Evolutionary conservation across 2,329 filamentous ascomycete species (phyloP).

Genomic region (Xylariaceae sp.): DNA sequence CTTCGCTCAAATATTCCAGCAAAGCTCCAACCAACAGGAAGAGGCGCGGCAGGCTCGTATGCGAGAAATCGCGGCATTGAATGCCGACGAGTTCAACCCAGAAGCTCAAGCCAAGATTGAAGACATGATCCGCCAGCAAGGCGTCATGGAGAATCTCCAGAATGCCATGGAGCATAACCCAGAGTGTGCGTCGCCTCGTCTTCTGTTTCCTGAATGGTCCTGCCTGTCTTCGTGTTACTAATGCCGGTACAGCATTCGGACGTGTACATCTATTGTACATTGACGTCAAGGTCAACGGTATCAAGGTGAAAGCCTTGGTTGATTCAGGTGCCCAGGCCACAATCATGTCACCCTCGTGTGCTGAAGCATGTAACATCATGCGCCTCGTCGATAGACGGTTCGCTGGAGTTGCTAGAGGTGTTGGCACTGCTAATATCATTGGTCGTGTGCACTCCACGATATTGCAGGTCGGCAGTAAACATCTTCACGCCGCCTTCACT

Average conservation of each 20-base stretch:
- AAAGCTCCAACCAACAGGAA: slow-evolving; percentile 66
- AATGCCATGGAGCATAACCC: slow-evolving; percentile 97
- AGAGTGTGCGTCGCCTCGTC: slow-evolving; percentile 64
- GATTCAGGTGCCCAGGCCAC: slow-evolving; percentile 97
- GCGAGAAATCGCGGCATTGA: slow-evolving; percentile 77
- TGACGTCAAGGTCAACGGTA: slow-evolving; percentile 88
- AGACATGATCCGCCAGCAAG: slow-evolving; percentile 93
- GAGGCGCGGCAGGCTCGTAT: slow-evolving; percentile 73
- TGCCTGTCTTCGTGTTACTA: slow-evolving; percentile 14
- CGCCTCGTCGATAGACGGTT: slow-evolving; percentile 90
- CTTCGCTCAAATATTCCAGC: slow-evolving; percentile 69
- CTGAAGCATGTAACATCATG: slow-evolving; percentile 92
- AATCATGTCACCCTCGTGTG: slow-evolving; percentile 95
- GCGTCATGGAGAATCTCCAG: slow-evolving; percentile 91
- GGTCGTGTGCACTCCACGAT: slow-evolving; percentile 93
- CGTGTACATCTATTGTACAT: slow-evolving; percentile 96
- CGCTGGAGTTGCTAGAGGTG: slow-evolving; percentile 85
- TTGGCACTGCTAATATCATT: slow-evolving; percentile 90
- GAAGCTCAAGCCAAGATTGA: slow-evolving; percentile 90
- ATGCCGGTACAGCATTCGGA: slow-evolving; percentile 69
- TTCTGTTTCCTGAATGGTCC: slow-evolving; percentile 2
- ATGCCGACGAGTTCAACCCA: slow-evolving; percentile 90
- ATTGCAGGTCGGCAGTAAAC: slow-evolving; percentile 85
- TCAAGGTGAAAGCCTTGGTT: slow-evolving; percentile 90
- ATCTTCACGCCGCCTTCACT: slow-evolving; percentile 91